phyloP scores from a whole-genome alignment of 108 stramenopile species.

The Epithemia pelagica region DNA sequence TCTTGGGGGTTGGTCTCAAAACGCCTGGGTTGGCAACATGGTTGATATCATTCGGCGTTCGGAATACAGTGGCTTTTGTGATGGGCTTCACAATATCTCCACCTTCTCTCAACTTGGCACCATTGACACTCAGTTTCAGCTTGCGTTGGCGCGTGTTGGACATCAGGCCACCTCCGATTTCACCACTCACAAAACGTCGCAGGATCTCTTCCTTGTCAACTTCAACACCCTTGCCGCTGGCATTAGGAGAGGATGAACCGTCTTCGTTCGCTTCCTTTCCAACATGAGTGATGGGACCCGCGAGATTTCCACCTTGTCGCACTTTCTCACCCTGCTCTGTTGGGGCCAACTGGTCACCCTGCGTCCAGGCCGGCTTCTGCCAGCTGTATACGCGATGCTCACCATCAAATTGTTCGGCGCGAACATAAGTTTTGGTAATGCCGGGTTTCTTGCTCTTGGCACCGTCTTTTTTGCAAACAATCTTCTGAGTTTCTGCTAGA shows the following conservation, averaged over 20 bases:
- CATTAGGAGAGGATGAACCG: not conserved
- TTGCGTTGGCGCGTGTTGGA: slow-evolving; percentile 3
- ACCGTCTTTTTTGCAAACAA: not conserved
- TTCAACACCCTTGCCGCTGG: not conserved
- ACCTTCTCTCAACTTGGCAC: not conserved
- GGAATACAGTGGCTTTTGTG: slow-evolving; percentile 9
- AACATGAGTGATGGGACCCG: slow-evolving; percentile 10
- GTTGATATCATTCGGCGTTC: slow-evolving; percentile 7
- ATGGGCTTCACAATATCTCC: slow-evolving; percentile 14
- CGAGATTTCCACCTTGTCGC: slow-evolving; percentile 10
- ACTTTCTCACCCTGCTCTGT: slow-evolving; percentile 5
- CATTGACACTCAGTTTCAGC: slow-evolving; percentile 3
- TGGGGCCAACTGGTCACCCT: slow-evolving; percentile 8
- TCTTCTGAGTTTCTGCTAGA: not conserved
- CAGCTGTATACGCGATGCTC: slow-evolving; percentile 14
- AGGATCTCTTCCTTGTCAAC: slow-evolving; percentile 11
- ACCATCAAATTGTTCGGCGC: slow-evolving; percentile 12
- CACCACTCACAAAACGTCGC: not conserved
- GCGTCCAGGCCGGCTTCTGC: slow-evolving; percentile 14
- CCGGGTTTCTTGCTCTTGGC: not conserved
- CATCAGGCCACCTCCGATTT: not conserved
- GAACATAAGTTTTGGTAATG: slow-evolving; percentile 13
- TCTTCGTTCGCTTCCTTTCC: not conserved
- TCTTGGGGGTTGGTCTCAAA: not conserved
- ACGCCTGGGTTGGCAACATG: not conserved